Evolutionary conservation across 169 alveolate genomes (phyloP).

Genomic region (Babesia divergens): DNA sequence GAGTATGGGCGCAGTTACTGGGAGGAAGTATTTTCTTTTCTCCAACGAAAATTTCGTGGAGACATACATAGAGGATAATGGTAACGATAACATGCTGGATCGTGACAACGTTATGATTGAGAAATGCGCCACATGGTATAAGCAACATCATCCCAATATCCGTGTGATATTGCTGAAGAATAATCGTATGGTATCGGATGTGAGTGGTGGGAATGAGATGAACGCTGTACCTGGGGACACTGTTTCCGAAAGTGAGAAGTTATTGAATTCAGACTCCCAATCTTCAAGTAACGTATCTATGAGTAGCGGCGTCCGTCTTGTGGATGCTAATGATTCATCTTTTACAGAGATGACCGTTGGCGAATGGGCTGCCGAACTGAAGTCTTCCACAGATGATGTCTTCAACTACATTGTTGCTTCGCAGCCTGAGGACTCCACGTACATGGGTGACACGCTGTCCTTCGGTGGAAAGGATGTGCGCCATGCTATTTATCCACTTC

Average conservation of each 20-base stretch:
- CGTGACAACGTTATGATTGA: constrained; percentile 32
- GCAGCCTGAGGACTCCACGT: background rate
- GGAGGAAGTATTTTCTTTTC: constrained; percentile 29
- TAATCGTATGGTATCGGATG: background rate
- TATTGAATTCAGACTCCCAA: too few species aligned
- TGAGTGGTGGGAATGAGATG: background rate
- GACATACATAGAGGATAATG: constrained; percentile 37
- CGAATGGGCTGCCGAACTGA: constrained; percentile 25
- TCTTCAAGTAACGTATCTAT: too few species aligned
- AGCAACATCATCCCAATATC: constrained; percentile 7
- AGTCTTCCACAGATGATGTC: background rate
- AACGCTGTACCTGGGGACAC: too few species aligned
- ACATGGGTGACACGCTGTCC: background rate
- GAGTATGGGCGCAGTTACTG: background rate
- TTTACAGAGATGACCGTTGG: constrained; percentile 17
- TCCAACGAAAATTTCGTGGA: constrained; percentile 51
- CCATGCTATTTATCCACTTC: constrained; percentile 33
- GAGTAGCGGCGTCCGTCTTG: background rate
- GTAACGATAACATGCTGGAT: constrained; percentile 7
- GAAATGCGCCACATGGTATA: constrained; percentile 60
- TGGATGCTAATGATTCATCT: background rate
- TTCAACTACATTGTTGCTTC: constrained; percentile 17
- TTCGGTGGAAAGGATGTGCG: background rate
- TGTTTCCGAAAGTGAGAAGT: too few species aligned
- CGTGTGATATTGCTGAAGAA: constrained; percentile 8